Evolutionary conservation across 805 yeast genomes (phyloP).

Genomic region (Suhomyces prunicola): DNA sequence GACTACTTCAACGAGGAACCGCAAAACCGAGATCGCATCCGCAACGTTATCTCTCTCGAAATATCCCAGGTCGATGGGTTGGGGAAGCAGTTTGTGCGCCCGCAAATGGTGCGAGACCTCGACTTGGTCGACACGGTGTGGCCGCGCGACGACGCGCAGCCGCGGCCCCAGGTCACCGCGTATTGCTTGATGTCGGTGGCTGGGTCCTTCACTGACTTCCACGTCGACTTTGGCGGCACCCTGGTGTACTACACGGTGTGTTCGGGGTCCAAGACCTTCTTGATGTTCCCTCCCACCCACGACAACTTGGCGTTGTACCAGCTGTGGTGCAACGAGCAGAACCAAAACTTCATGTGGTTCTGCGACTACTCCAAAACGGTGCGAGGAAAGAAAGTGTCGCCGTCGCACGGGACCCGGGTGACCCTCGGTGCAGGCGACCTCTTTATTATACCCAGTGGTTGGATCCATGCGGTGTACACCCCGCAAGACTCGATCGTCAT

Average conservation of each 20-base stretch:
- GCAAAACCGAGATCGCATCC: conserved; percentile 55
- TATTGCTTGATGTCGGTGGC: conserved; percentile 84
- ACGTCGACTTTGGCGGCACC: conserved; percentile 89
- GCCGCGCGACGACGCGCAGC: conserved; percentile 30
- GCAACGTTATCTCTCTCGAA: conserved; percentile 82
- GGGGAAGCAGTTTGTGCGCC: conserved; percentile 53
- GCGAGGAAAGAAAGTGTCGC: conserved; percentile 29
- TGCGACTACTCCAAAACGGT: conserved; percentile 44
- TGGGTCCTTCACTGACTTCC: conserved; percentile 84
- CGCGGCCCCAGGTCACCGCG: conserved; percentile 61
- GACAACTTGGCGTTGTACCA: conserved; percentile 59
- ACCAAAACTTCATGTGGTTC: conserved; percentile 64
- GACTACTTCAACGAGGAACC: conserved; percentile 56
- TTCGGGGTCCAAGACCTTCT: conserved; percentile 69
- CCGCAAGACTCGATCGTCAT: conserved; percentile 77
- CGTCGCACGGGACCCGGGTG: conserved; percentile 49
- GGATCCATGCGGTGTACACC: conserved; percentile 90
- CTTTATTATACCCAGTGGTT: conserved; percentile 82
- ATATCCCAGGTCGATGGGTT: conserved; percentile 54
- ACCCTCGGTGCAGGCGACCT: conserved; percentile 63
- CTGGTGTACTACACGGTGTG: conserved; percentile 85
- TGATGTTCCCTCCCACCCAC: conserved; percentile 75
- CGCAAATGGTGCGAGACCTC: conserved; percentile 57
- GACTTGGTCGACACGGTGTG: conserved; percentile 74
- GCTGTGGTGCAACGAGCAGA: conserved; percentile 66